A percentile compares a stretch with the other conserved stretches of the same genome.
Evolutionary conservation across 139 green algal genomes (phyloP).

Genomic region (Pleodorina starrii): DNA sequence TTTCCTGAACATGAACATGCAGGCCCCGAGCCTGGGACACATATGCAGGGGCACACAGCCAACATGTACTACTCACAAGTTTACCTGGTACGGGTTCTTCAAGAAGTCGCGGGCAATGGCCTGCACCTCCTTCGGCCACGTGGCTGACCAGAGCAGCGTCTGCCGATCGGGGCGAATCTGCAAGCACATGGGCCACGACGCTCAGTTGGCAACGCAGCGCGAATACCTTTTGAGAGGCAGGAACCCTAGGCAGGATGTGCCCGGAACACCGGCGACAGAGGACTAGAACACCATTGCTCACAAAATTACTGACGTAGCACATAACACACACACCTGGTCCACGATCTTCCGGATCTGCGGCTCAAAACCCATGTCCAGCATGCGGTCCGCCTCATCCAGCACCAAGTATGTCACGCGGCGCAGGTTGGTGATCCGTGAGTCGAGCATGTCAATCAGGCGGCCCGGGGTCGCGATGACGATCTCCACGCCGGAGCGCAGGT

Average conservation of each 20-base stretch:
- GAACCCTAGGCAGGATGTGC: too few relatives aligned
- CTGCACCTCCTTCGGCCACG: conserved; percentile 95
- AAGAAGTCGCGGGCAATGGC: conserved; percentile 89
- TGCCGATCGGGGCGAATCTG: conserved; percentile 93
- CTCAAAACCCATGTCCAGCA: conserved; percentile 98
- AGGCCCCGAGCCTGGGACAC: too few relatives aligned
- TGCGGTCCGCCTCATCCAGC: conserved; percentile 96
- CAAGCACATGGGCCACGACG: too few relatives aligned
- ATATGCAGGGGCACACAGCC: too few relatives aligned
- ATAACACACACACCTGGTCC: conserved; percentile 51
- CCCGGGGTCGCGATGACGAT: conserved; percentile 95
- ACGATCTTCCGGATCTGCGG: conserved; percentile 75
- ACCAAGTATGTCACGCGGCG: conserved; percentile 90
- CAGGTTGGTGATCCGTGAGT: conserved; percentile 80
- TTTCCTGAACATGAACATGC: too few relatives aligned
- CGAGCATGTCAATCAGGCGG: conserved; percentile 90
- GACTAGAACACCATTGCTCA: too few relatives aligned
- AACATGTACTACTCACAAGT: too few relatives aligned
- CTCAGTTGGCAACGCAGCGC: too few relatives aligned
- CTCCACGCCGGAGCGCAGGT: conserved; percentile 82
- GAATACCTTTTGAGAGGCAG: too few relatives aligned
- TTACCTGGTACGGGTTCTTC: conserved; percentile 85
- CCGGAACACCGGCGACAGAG: too few relatives aligned
- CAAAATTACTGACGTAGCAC: too few relatives aligned
- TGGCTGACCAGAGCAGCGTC: conserved; percentile 97